Evolutionary conservation across 1,284 basidiomycete species (phyloP).

Genomic region (Porogramme epimiltina): DNA sequence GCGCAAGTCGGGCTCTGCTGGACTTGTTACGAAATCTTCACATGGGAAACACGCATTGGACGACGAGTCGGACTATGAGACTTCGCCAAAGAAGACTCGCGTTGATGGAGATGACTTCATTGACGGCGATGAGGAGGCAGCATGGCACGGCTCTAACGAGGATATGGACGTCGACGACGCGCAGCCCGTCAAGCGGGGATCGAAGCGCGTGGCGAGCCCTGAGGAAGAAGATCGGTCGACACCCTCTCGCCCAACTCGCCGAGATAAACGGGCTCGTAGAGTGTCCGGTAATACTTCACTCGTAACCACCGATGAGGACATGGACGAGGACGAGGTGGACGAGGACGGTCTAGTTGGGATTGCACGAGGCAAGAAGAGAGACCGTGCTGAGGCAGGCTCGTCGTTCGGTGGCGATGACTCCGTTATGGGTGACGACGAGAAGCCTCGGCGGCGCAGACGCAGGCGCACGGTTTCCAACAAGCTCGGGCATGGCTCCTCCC

Average conservation of each 20-base stretch:
- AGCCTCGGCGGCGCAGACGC: constrained; percentile 34
- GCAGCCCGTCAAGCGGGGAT: constrained; percentile 39
- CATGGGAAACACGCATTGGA: constrained; percentile 28
- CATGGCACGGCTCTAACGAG: constrained; percentile 37
- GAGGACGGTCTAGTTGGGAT: constrained; percentile 24
- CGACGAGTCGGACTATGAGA: constrained; percentile 38
- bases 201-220: constrained; percentile 45
- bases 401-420: constrained; percentile 66
- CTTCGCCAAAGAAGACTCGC: constrained; percentile 50
- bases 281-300: constrained; percentile 42
- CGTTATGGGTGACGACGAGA: constrained; percentile 29
- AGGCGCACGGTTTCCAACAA: constrained; percentile 46
- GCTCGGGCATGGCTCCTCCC: constrained; percentile 45
- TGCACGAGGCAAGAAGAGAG: constrained; percentile 73
- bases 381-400: constrained; percentile 71
- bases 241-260: constrained; percentile 10
- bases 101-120: constrained; percentile 44
- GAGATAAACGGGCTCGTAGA: constrained; percentile 47
- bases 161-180: constrained; percentile 29
- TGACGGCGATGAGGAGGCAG: constrained; percentile 48
- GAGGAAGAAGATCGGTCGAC: constrained; percentile 42
- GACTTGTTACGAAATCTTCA: constrained; percentile 8
- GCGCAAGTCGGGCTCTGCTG: neutral
- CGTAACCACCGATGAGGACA: constrained; percentile 28
- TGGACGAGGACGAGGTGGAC: constrained; percentile 32